A percentile compares a stretch with the other conserved stretches of the same genome.
phyloP scores from a whole-genome alignment of 2,329 filamentous ascomycete genomes.

The Atkinsonella hypoxylon region DNA sequence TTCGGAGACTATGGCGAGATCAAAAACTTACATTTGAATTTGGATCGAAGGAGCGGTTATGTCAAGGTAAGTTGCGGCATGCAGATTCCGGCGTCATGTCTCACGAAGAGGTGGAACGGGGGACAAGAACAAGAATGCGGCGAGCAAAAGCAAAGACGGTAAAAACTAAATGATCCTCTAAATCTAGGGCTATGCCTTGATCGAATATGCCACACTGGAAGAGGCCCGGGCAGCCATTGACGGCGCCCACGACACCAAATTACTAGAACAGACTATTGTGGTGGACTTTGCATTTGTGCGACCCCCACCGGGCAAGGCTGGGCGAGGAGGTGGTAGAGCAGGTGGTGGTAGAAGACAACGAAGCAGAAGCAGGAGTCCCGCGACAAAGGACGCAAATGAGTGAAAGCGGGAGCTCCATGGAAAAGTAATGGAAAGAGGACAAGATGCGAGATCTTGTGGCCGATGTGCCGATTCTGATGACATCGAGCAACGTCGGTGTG shows the following conservation, averaged over 20 bases:
- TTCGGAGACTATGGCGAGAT: constrained; percentile 80
- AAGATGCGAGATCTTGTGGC: neutral
- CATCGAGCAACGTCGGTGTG: constrained; percentile 8
- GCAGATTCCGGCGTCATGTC: neutral
- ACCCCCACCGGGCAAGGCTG: constrained; percentile 49
- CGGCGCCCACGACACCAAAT: constrained; percentile 62
- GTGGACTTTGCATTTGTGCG: constrained; percentile 82
- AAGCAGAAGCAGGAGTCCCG: constrained; percentile 38
- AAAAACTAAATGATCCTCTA: neutral
- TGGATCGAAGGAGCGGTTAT: constrained; percentile 73
- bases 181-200: constrained; percentile 65
- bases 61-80: constrained; percentile 51
- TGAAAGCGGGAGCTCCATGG: constrained; percentile 5
- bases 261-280: constrained; percentile 68
- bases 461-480: constrained; percentile 5
- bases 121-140: neutral
- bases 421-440: neutral
- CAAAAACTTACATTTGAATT: constrained; percentile 74
- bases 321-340: constrained; percentile 24
- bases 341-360: constrained; percentile 25
- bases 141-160: neutral
- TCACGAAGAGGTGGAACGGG: neutral
- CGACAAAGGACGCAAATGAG: constrained; percentile 23
- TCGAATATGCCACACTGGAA: constrained; percentile 69
- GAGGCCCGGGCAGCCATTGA: constrained; percentile 76